phyloP scores from a whole-genome alignment of 495 filamentous ascomycete species.

The Halenospora varia region DNA sequence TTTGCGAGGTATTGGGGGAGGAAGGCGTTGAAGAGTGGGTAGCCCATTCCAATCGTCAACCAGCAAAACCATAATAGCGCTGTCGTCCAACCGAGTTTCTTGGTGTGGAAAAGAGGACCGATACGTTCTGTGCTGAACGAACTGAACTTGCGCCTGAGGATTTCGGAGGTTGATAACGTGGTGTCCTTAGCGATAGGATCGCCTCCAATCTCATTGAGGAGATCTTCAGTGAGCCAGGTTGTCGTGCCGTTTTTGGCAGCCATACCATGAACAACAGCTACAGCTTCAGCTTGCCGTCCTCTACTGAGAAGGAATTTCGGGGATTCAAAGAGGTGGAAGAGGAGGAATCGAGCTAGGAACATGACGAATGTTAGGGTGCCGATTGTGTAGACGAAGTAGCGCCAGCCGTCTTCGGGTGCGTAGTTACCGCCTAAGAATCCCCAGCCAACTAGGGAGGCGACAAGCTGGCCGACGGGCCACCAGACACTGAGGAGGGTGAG shows the following conservation, averaged over 20 bases:
- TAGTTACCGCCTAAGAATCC: slow-evolving; percentile 62
- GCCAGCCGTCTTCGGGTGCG: slow-evolving; percentile 73
- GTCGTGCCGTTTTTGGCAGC: slow-evolving; percentile 63
- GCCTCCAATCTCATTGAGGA: slow-evolving; percentile 50
- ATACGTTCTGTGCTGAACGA: slow-evolving; percentile 41
- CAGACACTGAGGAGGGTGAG: slow-evolving; percentile 73
- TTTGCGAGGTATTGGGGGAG: slow-evolving; percentile 77
- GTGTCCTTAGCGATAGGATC: slow-evolving; percentile 23
- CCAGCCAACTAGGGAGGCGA: slow-evolving; percentile 75
- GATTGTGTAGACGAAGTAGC: slow-evolving; percentile 66
- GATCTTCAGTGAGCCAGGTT: slow-evolving; percentile 58
- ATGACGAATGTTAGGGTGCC: slow-evolving; percentile 68
- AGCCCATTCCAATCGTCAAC: slow-evolving; percentile 54
- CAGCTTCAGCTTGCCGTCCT: slow-evolving; percentile 72
- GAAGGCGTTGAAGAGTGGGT: slow-evolving; percentile 82
- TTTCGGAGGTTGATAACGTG: slow-evolving; percentile 24
- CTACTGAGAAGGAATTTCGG: slow-evolving; percentile 75
- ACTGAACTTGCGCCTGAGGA: slow-evolving; percentile 12
- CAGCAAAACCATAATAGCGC: slow-evolving; percentile 55
- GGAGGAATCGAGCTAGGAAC: slow-evolving; percentile 72
- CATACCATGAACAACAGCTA: slow-evolving; percentile 71
- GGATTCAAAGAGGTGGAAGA: slow-evolving; percentile 80
- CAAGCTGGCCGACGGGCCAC: slow-evolving; percentile 73
- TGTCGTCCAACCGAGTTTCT: slow-evolving; percentile 45
- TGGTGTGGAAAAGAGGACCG: slow-evolving; percentile 42